Percentiles rank a stretch among this genome's conserved stretches.
Conservation (phyloP, 495 filamentous ascomycete species). For the Massariosphaeria phaeospora region DNA sequence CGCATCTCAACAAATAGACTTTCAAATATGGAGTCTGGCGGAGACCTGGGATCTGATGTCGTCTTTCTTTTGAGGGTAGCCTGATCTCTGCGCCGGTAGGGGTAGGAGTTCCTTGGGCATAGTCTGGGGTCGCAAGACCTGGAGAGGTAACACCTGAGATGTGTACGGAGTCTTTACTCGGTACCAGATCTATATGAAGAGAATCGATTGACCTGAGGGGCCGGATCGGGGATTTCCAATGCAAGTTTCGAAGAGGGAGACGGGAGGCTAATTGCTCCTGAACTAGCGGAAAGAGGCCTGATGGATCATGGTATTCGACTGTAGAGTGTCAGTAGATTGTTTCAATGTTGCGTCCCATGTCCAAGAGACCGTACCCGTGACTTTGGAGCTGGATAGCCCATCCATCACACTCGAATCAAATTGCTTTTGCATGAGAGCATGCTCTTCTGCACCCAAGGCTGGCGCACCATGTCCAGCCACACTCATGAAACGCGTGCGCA, state of each 20-base stretch:
- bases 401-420: slow-evolving; percentile 35
- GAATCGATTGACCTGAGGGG: slow-evolving; percentile 88
- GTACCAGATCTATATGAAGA: slow-evolving; percentile 80
- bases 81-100: slow-evolving; percentile 34
- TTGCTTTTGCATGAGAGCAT: slow-evolving; percentile 21
- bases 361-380: slow-evolving; percentile 52
- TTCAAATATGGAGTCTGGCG: slow-evolving; percentile 93
- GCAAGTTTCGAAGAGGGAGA: slow-evolving; percentile 84
- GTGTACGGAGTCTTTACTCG: slow-evolving; percentile 42
- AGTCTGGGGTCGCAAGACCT: slow-evolving; percentile 39
- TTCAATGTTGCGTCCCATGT: not conserved
- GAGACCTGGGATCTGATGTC: slow-evolving; percentile 93
- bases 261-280: slow-evolving; percentile 68
- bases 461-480: slow-evolving; percentile 30
- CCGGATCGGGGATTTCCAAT: slow-evolving; percentile 91
- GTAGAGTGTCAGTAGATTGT: slow-evolving; percentile 3
- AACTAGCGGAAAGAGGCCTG: slow-evolving; percentile 75
- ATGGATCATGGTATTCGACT: slow-evolving; percentile 78
- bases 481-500: slow-evolving; percentile 26
- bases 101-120: not conserved
- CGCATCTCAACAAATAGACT: slow-evolving; percentile 79
- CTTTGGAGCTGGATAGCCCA: slow-evolving; percentile 62
- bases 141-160: slow-evolving; percentile 41
- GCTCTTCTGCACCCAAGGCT: slow-evolving; percentile 25
- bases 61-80: slow-evolving; percentile 53